Conservation (phyloP, 495 filamentous ascomycete species). For the Tuber umbilicatum region DNA sequence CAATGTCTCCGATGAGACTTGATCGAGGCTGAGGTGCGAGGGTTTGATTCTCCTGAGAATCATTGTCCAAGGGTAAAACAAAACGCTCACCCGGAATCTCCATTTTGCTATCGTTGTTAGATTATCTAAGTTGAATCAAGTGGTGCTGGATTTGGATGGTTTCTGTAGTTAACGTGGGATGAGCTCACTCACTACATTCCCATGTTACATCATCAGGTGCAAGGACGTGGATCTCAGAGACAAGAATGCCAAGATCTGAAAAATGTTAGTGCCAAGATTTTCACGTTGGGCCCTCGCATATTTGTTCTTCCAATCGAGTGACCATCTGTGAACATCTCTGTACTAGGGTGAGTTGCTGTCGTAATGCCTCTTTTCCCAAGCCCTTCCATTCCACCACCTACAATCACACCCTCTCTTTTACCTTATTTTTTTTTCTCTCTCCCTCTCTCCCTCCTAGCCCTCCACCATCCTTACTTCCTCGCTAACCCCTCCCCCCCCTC, state of each 20-base stretch:
- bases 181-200: background rate
- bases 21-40: conserved; percentile 33
- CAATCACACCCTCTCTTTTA: background rate
- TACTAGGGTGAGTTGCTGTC: background rate
- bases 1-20: conserved; percentile 62
- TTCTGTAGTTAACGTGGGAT: background rate
- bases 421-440: background rate
- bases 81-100: conserved; percentile 58
- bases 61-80: conserved; percentile 48
- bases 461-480: background rate
- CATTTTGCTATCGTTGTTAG: conserved; percentile 45
- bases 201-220: background rate
- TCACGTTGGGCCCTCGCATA: background rate
- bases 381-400: background rate
- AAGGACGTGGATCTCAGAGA: background rate
- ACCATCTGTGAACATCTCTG: background rate
- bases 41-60: conserved; percentile 23
- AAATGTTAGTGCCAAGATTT: background rate
- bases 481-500: background rate
- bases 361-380: background rate
- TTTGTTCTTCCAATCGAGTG: background rate
- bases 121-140: background rate
- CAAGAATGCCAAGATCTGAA: background rate
- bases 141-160: background rate
- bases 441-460: background rate